A percentile compares a stretch with the other conserved stretches of the same genome.
Evolutionary conservation across 768 basidiomycete species (phyloP).

Genomic region (Boletales sp.): DNA sequence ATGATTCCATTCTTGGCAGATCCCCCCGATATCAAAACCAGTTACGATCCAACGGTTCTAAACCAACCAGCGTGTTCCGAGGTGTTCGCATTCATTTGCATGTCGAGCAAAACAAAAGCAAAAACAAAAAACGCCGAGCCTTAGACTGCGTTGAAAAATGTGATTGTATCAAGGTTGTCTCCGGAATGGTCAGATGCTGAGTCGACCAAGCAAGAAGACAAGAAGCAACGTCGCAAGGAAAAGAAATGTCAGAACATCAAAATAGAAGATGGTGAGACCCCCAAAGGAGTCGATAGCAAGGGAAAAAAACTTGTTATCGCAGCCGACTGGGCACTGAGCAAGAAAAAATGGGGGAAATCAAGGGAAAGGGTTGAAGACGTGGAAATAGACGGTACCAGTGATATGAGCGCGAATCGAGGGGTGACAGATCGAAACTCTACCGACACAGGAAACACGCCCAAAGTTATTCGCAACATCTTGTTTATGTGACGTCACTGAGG

Average conservation of each 20-base stretch:
- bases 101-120: conserved; percentile 55
- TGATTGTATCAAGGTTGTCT: conserved; percentile 68
- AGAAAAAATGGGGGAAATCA: conserved; percentile 87
- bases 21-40: conserved; percentile 22
- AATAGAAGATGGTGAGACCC: conserved; percentile 32
- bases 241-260: conserved; percentile 38
- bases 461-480: conserved; percentile 83
- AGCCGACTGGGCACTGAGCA: conserved; percentile 96
- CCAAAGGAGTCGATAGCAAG: conserved; percentile 31
- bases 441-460: conserved; percentile 81
- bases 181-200: conserved; percentile 58
- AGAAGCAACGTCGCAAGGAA: conserved; percentile 54
- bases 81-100: conserved; percentile 96
- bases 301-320: conserved; percentile 66
- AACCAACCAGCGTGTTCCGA: conserved; percentile 40
- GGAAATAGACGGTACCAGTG: conserved; percentile 30
- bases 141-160: conserved; percentile 65
- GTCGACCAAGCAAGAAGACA: conserved; percentile 64
- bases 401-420: conserved; percentile 16
- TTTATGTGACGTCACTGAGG: conserved; percentile 81
- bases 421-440: conserved; percentile 51
- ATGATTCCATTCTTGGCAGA: conserved; percentile 71
- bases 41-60: conserved; percentile 24
- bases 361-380: conserved; percentile 41
- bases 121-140: conserved; percentile 79